Evolutionary conservation across 2,329 filamentous ascomycete genomes (phyloP).

Genomic region (Rutstroemia sp.): DNA sequence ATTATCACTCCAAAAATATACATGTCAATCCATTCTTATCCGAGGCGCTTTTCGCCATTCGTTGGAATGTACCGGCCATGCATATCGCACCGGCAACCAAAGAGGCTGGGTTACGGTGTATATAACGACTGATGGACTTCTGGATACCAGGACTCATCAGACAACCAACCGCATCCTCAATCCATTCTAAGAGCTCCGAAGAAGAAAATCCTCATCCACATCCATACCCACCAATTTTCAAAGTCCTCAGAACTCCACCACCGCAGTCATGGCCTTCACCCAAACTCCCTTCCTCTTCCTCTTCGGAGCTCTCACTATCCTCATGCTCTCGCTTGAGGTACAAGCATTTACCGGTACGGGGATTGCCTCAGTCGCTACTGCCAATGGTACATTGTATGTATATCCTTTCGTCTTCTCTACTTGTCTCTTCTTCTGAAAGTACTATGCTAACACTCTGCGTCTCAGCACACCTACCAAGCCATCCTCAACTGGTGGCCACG

Average conservation of each 20-base stretch:
- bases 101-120: too few relatives aligned
- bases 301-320: background rate
- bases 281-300: background rate
- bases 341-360: background rate
- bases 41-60: background rate
- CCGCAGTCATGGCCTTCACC: background rate
- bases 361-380: background rate
- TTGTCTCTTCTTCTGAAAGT: background rate
- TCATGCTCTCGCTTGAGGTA: background rate
- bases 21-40: background rate
- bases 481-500: background rate
- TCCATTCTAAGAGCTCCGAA: too few relatives aligned
- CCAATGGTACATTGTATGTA: conserved; percentile 4
- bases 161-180: too few relatives aligned
- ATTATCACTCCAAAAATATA: background rate
- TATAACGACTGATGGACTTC: too few relatives aligned
- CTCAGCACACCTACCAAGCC: background rate
- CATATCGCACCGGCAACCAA: too few relatives aligned
- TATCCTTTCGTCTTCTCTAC: background rate
- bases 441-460: background rate
- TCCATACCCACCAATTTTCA: background rate
- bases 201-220: too few relatives aligned
- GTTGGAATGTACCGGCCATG: background rate
- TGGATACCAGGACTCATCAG: too few relatives aligned
- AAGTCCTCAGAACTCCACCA: background rate